Base-by-base conservation (phyloP, 2,329 filamentous ascomycete species). In the Sphaerulina musiva region DNA sequence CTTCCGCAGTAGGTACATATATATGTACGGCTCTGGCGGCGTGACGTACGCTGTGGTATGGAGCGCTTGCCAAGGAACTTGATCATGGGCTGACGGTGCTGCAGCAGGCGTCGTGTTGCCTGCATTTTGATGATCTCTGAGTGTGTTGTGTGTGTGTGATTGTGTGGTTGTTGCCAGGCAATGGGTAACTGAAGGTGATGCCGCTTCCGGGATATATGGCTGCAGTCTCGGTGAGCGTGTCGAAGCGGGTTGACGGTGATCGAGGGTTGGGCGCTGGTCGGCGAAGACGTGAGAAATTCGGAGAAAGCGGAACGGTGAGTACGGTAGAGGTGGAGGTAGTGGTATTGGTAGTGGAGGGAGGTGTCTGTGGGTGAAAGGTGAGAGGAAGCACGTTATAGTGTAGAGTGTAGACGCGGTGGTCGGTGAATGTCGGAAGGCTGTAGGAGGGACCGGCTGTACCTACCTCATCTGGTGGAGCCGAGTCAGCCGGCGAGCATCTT, bases 81-180 rank as follows among this genome's bases (percentile, higher is more conserved):
- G 66, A 78, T 78, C 73, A 78, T 67, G 59, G 76, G 76, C 70
- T 77, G 73, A 57, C 75, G 73, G 54, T 73, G 70, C 59, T 73
- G 72, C 62, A 72, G 69, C 60, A 78, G 74, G 29, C 67, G 62
- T 56, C 71, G 70, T 58, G 75, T 77, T 46, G 73, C 71, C 59
- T 73, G 71, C 74, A 78, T 77, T 29, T 29, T 29, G 26, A 29
- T 20, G 20, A 4, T 20, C 20, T 2, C 26, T 29, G 26, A 4
- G 26, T 45, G 59, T 67, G 58, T 39, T 45, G 31, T 50, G 46
- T 46, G 43, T 42, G 11, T 32, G 48, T 40, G 51, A 29, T 3
- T 4, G 26, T 6, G 6, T 1, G 1, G 39, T 45, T 31, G 40
- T 42, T 42, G 14, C 40, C 14, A 17, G 40, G 23, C 9, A 20